A percentile compares a stretch with the other conserved stretches of the same genome.
These are phyloP conservation scores for Sungouiozyma ichnusensis DNA, from an alignment of 805 yeast species.

Conservation along the genomic window DNA sequence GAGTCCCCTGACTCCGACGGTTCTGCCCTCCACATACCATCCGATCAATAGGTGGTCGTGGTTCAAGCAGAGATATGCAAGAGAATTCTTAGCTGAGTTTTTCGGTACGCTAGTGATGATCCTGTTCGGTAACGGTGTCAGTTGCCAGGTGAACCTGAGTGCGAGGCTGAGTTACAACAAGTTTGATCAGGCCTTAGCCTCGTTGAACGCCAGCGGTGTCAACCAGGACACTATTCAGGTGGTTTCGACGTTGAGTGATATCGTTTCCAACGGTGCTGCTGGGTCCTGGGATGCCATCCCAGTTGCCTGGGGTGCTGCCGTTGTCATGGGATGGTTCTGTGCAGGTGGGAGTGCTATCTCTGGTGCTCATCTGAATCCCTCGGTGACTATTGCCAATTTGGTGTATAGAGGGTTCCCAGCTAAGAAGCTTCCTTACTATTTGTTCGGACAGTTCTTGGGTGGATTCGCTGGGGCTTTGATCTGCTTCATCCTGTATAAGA, in stretches of 20 bases:
- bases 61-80: constrained; percentile 26
- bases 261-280: constrained; percentile 12
- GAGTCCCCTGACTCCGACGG: constrained; percentile 31
- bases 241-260: constrained; percentile 5
- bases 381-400: constrained; percentile 39
- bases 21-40: constrained; percentile 29
- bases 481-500: constrained; percentile 36
- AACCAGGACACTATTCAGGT: constrained; percentile 5
- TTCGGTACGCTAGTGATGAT: constrained; percentile 39
- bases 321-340: constrained; percentile 39
- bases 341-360: constrained; percentile 43
- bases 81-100: constrained; percentile 44
- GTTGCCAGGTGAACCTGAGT: constrained; percentile 35
- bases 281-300: constrained; percentile 37
- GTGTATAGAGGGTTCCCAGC: constrained; percentile 43
- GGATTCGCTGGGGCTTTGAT: constrained; percentile 38
- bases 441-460: constrained; percentile 40
- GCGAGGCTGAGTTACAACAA: constrained; percentile 15
- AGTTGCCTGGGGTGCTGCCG: constrained; percentile 46
- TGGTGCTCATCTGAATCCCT: constrained; percentile 51
- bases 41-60: constrained; percentile 30
- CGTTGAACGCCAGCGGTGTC: constrained; percentile 1
- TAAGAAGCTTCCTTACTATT: constrained; percentile 36
- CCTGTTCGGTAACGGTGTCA: constrained; percentile 39
- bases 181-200: constrained; percentile 3